These are phyloP conservation scores for Chenopodium suecicum DNA, from an alignment of 148 eudicot species.

Conservation along the genomic window DNA sequence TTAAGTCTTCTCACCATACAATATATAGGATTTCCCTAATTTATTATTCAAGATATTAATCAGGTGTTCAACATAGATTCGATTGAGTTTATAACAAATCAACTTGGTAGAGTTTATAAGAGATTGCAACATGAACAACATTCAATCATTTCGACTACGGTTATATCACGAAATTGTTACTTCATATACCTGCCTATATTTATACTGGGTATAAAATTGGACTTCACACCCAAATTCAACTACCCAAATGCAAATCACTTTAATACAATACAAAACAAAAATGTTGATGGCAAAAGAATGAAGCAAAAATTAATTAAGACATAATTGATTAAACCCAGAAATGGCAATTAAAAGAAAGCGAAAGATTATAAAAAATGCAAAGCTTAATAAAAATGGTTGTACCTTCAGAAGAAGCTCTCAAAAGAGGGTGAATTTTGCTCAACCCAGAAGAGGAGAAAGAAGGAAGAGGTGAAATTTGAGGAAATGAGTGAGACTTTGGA, in stretches of 20 bases:
- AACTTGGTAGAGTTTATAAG: no score
- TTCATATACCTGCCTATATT: background rate
- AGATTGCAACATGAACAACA: no score
- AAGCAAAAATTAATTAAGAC: background rate
- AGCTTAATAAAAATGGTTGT: background rate
- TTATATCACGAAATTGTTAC: background rate
- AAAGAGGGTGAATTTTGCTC: background rate
- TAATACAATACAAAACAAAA: background rate
- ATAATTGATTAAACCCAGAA: background rate
- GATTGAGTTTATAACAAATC: background rate
- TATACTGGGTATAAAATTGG: no score
- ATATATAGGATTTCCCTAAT: no score
- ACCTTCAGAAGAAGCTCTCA: slow-evolving; percentile 11
- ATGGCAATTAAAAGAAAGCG: background rate
- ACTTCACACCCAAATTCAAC: no score
- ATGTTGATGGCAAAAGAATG: background rate
- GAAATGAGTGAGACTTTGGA: background rate
- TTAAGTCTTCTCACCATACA: no score
- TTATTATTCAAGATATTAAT: no score
- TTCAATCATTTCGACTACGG: background rate
- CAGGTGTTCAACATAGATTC: no score
- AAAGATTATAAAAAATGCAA: background rate
- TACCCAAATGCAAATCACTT: background rate
- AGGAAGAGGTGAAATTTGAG: background rate
- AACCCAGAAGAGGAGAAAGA: background rate